phyloP scores from a whole-genome alignment of 108 stramenopile species.

The Nitzschia sp. region DNA sequence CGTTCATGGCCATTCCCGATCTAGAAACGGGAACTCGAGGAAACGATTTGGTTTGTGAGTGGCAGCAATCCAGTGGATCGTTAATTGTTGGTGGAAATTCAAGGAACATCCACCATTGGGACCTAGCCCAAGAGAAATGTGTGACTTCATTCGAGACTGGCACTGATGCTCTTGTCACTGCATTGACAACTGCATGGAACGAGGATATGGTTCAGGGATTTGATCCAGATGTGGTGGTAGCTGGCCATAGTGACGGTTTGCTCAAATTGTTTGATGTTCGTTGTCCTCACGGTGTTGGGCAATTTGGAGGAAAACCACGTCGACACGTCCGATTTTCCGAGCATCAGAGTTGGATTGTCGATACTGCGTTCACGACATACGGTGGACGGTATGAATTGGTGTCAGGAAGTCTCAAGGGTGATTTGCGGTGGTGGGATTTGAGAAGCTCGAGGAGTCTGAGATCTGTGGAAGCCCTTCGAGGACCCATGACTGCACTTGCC shows the following conservation, averaged over 20 bases:
- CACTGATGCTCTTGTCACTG: constrained; percentile 75
- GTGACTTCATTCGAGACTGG: constrained; percentile 47
- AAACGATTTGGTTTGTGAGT: constrained; percentile 87
- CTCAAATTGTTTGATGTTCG: constrained; percentile 88
- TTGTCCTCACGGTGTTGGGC: constrained; percentile 22
- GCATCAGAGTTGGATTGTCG: constrained; percentile 85
- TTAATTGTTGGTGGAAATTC: constrained; percentile 74
- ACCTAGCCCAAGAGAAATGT: constrained; percentile 79
- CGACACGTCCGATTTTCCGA: constrained; percentile 47
- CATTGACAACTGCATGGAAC: constrained; percentile 81
- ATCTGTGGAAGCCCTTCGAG: constrained; percentile 77
- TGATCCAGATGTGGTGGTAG: constrained; percentile 75
- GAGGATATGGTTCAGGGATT: constrained; percentile 35
- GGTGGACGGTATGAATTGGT: constrained; percentile 69
- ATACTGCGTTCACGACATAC: constrained; percentile 67
- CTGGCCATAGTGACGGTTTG: constrained; percentile 88
- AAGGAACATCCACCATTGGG: constrained; percentile 84
- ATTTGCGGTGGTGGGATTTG: constrained; percentile 90
- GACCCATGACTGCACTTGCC: constrained; percentile 91
- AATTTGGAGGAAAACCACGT: constrained; percentile 19
- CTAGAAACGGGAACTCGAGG: constrained; percentile 58
- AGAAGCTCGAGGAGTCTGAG: constrained; percentile 65
- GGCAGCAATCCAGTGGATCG: constrained; percentile 35
- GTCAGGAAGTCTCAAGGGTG: constrained; percentile 84
- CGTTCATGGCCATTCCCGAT: constrained; percentile 87